phyloP scores from a whole-genome alignment of 1,284 basidiomycete species.

The Melanopsichium pennsylvanicum region DNA sequence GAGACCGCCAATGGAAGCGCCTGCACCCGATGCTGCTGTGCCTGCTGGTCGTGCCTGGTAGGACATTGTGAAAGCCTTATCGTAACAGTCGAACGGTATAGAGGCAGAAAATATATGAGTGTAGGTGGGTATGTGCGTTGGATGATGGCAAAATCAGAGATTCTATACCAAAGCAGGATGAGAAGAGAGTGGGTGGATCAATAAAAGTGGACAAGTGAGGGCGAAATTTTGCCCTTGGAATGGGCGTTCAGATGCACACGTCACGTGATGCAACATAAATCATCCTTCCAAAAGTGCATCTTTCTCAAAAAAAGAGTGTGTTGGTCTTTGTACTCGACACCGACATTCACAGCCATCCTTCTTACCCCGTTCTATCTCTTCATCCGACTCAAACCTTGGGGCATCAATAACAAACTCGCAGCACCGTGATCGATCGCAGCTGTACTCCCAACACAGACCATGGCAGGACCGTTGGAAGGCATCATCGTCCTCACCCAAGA shows the following conservation, averaged over 20 bases:
- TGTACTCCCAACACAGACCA: not conserved
- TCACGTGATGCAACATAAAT: conserved; percentile 18
- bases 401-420: too few species aligned
- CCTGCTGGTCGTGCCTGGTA: conserved; percentile 47
- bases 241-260: not conserved
- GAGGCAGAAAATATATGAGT: too few species aligned
- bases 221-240: conserved; percentile 14
- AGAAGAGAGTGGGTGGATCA: not conserved
- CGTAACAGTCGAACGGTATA: too few species aligned
- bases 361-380: too few species aligned
- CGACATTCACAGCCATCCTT: conserved; percentile 1
- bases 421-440: not conserved
- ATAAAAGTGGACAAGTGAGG: conserved; percentile 28
- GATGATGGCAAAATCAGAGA: too few species aligned
- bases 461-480: conserved; percentile 73
- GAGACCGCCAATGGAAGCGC: conserved; percentile 27
- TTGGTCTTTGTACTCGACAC: conserved; percentile 1
- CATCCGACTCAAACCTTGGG: too few species aligned
- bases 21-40: conserved; percentile 28
- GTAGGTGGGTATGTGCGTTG: not conserved
- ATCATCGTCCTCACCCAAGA: conserved; percentile 84
- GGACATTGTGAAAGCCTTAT: conserved; percentile 40
- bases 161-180: too few species aligned
- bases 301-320: too few species aligned
- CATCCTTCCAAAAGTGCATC: too few species aligned